Percentiles rank a stretch among this genome's conserved stretches.
Evolutionary conservation across 306 rosid genomes (phyloP).

Genomic region (Urtica urens): DNA sequence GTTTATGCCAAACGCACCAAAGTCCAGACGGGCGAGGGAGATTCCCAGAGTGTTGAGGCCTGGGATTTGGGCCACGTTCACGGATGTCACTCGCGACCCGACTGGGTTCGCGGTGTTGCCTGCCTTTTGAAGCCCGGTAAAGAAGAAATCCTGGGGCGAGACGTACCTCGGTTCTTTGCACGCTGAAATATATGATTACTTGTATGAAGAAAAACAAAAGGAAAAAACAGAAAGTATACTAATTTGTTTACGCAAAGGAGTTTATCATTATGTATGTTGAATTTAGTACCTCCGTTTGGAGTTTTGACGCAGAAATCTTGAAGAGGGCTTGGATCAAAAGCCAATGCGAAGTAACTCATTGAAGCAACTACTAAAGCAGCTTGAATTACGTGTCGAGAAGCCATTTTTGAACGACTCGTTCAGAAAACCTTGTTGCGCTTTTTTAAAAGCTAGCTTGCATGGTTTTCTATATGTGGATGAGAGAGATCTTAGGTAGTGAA

Average conservation of each 20-base stretch:
- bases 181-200: neutral
- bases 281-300: neutral
- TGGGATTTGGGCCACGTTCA: slow-evolving; percentile 17
- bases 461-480: too few species aligned
- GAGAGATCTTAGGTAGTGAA: too few species aligned
- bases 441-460: neutral
- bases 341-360: slow-evolving; percentile 8
- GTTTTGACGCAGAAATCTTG: slow-evolving; percentile 22
- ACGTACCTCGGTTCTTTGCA: slow-evolving; percentile 28
- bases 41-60: slow-evolving; percentile 29
- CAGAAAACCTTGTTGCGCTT: neutral
- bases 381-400: neutral
- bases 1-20: slow-evolving; percentile 21
- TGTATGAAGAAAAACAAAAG: too few species aligned
- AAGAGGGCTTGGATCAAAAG: slow-evolving; percentile 17
- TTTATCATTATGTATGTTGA: too few species aligned
- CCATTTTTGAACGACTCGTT: neutral
- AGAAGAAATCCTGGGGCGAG: slow-evolving; percentile 26
- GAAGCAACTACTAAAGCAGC: neutral
- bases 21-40: slow-evolving; percentile 25
- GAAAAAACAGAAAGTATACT: too few species aligned
- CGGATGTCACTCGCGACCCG: slow-evolving; percentile 24
- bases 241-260: neutral
- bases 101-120: slow-evolving; percentile 23
- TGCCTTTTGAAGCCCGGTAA: slow-evolving; percentile 17